Percentiles rank a stretch among this genome's conserved stretches.
phyloP scores from a whole-genome alignment of 2,329 filamentous ascomycete genomes.

The Colletotrichum eleusines region DNA sequence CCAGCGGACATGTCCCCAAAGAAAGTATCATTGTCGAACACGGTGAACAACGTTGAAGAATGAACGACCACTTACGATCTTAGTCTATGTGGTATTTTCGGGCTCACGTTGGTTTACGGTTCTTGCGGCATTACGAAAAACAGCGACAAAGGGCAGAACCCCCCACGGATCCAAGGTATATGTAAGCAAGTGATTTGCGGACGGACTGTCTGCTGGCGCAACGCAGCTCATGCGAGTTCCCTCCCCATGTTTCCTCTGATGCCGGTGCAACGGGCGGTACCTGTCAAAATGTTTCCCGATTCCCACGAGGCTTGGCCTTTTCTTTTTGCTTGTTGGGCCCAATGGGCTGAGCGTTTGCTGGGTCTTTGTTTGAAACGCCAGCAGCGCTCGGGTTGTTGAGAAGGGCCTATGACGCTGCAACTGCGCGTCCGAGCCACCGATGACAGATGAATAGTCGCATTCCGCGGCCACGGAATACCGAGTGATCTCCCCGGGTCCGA shows the following conservation, averaged over 20 bases:
- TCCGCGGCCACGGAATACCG: not conserved
- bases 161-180: not conserved
- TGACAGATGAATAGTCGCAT: conserved; percentile 13
- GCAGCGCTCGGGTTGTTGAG: conserved; percentile 12
- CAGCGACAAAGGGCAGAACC: not conserved
- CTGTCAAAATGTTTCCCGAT: conserved; percentile 22
- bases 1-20: not conserved
- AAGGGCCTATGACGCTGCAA: not conserved
- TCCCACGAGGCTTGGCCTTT: conserved; percentile 27
- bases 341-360: conserved; percentile 13
- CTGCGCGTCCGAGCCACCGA: not conserved
- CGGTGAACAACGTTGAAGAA: not conserved
- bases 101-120: not conserved
- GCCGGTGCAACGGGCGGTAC: not conserved
- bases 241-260: conserved; percentile 3
- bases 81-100: no score
- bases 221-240: not conserved
- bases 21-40: not conserved
- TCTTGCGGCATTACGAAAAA: not conserved
- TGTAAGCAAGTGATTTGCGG: not conserved
- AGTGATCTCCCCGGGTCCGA: not conserved
- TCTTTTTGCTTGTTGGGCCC: not conserved
- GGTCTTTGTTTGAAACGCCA: conserved; percentile 28
- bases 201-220: not conserved
- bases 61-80: no score